Conservation (phyloP, 768 basidiomycete genomes). For the Boletus reticuloceps region DNA sequence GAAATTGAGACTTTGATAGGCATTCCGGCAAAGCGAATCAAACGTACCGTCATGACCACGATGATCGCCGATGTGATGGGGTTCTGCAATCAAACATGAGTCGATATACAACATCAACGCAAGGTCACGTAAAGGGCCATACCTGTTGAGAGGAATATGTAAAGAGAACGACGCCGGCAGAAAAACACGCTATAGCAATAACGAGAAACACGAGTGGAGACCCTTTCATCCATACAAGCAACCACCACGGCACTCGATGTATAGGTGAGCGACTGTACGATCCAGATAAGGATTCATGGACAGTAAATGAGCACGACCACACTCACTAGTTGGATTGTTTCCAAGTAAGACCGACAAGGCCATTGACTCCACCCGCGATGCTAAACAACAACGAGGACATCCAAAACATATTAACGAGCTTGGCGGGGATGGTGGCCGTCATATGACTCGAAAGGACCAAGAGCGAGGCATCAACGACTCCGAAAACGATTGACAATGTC, state of each 20-base stretch:
- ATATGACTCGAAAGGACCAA: conserved; percentile 40
- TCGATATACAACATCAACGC: background rate
- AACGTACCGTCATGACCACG: conserved; percentile 59
- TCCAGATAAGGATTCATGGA: background rate
- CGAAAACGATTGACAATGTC: conserved; percentile 54
- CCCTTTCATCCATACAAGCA: conserved; percentile 77
- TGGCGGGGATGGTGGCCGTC: conserved; percentile 31
- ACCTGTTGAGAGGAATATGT: conserved; percentile 72
- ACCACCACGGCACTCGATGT: conserved; percentile 55
- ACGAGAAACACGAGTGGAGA: conserved; percentile 82
- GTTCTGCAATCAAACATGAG: conserved; percentile 36
- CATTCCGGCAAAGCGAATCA: background rate
- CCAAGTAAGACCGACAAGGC: conserved; percentile 50
- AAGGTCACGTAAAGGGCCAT: conserved; percentile 9
- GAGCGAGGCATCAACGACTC: conserved; percentile 48
- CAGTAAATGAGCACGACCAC: background rate
- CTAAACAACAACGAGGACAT: conserved; percentile 52
- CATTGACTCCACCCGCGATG: conserved; percentile 51
- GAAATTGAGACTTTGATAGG: background rate
- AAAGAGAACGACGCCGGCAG: conserved; percentile 71
- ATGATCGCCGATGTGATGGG: conserved; percentile 64
- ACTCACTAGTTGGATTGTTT: conserved; percentile 54
- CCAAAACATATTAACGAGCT: conserved; percentile 50
- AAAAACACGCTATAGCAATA: conserved; percentile 78
- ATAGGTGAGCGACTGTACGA: conserved; percentile 43